Conservation (phyloP, 83 land plant species). For the Picea abies region DNA sequence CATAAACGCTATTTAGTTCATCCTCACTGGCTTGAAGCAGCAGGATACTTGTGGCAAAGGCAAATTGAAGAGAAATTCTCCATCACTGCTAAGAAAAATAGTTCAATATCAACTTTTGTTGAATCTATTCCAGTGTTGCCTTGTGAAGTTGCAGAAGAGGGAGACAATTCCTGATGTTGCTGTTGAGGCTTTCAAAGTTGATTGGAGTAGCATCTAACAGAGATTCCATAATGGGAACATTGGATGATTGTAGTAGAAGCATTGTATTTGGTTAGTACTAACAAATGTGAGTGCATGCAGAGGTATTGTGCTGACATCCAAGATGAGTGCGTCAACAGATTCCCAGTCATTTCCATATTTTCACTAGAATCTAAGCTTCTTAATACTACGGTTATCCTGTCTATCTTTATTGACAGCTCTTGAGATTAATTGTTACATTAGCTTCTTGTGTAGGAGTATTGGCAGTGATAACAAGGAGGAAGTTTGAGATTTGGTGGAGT, state of each 20-base stretch:
- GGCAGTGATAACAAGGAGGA: neutral
- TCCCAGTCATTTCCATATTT: neutral
- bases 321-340: neutral
- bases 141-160: neutral
- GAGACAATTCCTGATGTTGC: no score
- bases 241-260: slow-evolving; percentile 9
- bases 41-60: slow-evolving; percentile 72
- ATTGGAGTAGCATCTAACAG: neutral
- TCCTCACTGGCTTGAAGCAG: slow-evolving; percentile 91
- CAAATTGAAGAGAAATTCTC: slow-evolving; percentile 76
- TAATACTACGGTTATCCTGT: neutral
- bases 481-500: neutral
- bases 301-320: neutral
- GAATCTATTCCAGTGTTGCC: slow-evolving; percentile 19
- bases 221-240: neutral
- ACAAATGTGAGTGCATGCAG: slow-evolving; percentile 9
- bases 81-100: slow-evolving; percentile 27
- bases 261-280: slow-evolving; percentile 11
- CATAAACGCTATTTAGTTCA: slow-evolving; percentile 69
- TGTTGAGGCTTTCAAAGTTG: neutral
- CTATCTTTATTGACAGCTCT: neutral
- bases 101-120: slow-evolving; percentile 13
- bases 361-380: neutral
- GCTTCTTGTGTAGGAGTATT: neutral
- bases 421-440: neutral